Evolutionary conservation across 441 rosid genomes (phyloP).

Genomic region (Pelargonium australe): DNA sequence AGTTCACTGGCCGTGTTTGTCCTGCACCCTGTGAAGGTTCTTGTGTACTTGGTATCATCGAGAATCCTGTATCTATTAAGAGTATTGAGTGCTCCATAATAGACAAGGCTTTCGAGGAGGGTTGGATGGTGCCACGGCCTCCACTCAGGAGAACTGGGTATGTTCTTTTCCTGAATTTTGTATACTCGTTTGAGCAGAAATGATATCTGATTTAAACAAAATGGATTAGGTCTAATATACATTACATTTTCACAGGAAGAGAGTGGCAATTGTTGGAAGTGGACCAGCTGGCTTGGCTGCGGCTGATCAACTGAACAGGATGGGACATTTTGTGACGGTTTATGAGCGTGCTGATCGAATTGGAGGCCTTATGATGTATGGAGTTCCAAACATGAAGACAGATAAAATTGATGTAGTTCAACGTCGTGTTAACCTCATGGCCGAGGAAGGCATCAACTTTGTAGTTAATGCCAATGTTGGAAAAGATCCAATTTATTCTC

Average conservation of each 20-base stretch:
- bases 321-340: conserved; percentile 92
- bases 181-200: not conserved
- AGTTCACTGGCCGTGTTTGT: conserved; percentile 97
- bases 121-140: conserved; percentile 98
- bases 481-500: conserved; percentile 68
- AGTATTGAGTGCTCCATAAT: conserved; percentile 90
- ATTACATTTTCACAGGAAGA: conserved; percentile 48
- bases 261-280: conserved; percentile 83
- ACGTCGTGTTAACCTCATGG: conserved; percentile 91
- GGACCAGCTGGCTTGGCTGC: conserved; percentile 99
- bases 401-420: conserved; percentile 91
- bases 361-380: conserved; percentile 99
- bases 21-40: conserved; percentile 99
- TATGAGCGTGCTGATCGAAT: conserved; percentile 95
- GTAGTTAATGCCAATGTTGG: conserved; percentile 94
- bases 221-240: not conserved
- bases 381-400: conserved; percentile 99
- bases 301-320: conserved; percentile 94
- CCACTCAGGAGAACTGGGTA: conserved; percentile 92
- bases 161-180: conserved; percentile 8
- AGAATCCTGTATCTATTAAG: conserved; percentile 97
- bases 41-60: conserved; percentile 98
- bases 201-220: too few relatives aligned
- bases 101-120: conserved; percentile 97
- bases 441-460: conserved; percentile 79